Evolutionary conservation across 306 rosid species (phyloP).

Genomic region (Lathyrus oleraceus): DNA sequence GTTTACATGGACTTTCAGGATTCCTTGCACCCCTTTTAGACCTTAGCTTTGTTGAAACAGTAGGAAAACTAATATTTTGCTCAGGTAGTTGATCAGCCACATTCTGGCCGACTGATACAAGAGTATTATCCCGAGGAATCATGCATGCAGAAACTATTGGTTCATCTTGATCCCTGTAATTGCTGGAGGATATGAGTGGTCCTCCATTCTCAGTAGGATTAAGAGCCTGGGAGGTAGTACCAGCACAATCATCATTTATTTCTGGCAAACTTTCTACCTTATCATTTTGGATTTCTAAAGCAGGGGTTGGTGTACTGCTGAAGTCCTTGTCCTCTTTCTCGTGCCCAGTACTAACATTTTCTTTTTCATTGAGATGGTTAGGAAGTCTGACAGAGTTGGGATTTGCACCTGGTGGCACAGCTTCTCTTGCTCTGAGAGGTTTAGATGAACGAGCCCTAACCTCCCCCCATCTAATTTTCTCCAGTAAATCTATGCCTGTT

Average conservation of each 20-base stretch:
- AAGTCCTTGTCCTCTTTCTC: conserved; percentile 50
- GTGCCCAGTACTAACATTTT: conserved; percentile 36
- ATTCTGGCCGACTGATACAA: conserved; percentile 40
- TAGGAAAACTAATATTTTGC: conserved; percentile 44
- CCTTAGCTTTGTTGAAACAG: conserved; percentile 62
- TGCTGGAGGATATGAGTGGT: conserved; percentile 43
- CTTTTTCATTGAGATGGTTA: conserved; percentile 44
- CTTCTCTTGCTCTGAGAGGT: conserved; percentile 62
- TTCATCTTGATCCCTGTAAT: conserved; percentile 46
- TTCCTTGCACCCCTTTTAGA: conserved; percentile 59
- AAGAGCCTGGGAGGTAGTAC: conserved; percentile 44
- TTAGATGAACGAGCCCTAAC: conserved; percentile 78
- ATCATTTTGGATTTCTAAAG: conserved; percentile 42
- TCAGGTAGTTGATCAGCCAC: conserved; percentile 48
- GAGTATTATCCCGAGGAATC: conserved; percentile 42
- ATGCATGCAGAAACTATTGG: conserved; percentile 41
- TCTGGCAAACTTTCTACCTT: conserved; percentile 41
- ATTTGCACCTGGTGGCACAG: conserved; percentile 47
- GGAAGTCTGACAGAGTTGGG: conserved; percentile 44
- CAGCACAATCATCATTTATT: conserved; percentile 40
- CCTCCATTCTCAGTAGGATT: conserved; percentile 42
- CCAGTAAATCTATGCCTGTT: conserved; percentile 50
- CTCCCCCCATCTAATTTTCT: conserved; percentile 79
- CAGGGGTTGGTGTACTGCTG: conserved; percentile 33
- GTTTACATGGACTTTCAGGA: conserved; percentile 63